Evolutionary conservation across 345 rosid genomes (phyloP).

Genomic region (Lagerstroemia speciosa): DNA sequence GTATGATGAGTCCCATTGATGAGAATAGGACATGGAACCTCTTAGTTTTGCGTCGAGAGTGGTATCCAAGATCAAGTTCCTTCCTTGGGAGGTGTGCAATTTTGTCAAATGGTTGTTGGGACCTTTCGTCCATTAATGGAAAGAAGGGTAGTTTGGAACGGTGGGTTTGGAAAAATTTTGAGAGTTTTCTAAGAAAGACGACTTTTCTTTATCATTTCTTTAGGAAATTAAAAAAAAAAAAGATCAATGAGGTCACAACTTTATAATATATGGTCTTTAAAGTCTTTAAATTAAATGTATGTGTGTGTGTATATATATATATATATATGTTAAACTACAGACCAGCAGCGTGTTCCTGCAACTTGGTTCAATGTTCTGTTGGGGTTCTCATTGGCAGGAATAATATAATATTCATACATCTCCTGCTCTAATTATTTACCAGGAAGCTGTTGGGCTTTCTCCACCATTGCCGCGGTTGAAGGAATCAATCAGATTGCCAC

Average conservation of each 20-base stretch:
- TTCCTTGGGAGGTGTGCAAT: not conserved
- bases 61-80: no score
- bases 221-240: no score
- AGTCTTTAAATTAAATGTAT: no score
- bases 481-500: constrained; percentile 84
- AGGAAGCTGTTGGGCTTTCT: constrained; percentile 99
- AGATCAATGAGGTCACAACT: not conserved
- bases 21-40: no score
- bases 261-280: not conserved
- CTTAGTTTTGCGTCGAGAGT: no score
- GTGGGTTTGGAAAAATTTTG: constrained; percentile 1
- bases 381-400: not conserved
- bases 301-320: not conserved
- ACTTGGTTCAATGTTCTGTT: not conserved
- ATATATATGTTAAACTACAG: not conserved
- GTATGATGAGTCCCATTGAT: no score
- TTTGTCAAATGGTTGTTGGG: constrained; percentile 5
- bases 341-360: not conserved
- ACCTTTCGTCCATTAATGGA: constrained; percentile 1
- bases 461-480: constrained; percentile 77
- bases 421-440: constrained; percentile 8
- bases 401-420: not conserved
- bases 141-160: constrained; percentile 11
- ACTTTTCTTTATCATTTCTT: not conserved
- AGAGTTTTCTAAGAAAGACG: not conserved